phyloP scores from a whole-genome alignment of 768 basidiomycete species.

The Gautieria morchelliformis region DNA sequence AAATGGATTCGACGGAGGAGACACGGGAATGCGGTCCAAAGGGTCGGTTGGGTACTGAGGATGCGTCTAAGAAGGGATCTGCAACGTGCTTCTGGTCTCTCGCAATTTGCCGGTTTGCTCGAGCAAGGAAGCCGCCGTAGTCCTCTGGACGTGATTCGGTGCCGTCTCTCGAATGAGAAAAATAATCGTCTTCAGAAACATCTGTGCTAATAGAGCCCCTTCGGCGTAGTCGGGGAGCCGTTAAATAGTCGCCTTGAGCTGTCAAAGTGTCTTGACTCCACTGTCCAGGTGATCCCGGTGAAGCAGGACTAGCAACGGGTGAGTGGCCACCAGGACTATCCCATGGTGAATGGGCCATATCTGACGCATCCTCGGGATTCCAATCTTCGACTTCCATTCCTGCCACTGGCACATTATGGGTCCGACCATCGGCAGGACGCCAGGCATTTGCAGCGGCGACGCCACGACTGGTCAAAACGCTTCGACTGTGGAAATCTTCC shows the following conservation, averaged over 20 bases:
- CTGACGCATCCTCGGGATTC: slow-evolving; percentile 63
- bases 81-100: slow-evolving; percentile 68
- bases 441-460: slow-evolving; percentile 68
- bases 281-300: slow-evolving; percentile 49
- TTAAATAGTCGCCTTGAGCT: slow-evolving; percentile 28
- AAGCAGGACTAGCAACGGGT: background rate
- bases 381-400: slow-evolving; percentile 70
- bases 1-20: slow-evolving; percentile 85
- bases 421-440: slow-evolving; percentile 48
- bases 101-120: slow-evolving; percentile 76
- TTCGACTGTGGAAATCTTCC: slow-evolving; percentile 90
- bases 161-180: slow-evolving; percentile 32
- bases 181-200: slow-evolving; percentile 52
- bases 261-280: slow-evolving; percentile 55
- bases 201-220: slow-evolving; percentile 30
- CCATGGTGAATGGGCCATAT: slow-evolving; percentile 45
- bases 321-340: slow-evolving; percentile 1
- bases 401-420: slow-evolving; percentile 17
- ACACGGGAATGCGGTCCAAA: slow-evolving; percentile 75
- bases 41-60: slow-evolving; percentile 46
- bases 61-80: slow-evolving; percentile 77
- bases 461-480: slow-evolving; percentile 61
- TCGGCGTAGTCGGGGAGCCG: slow-evolving; percentile 26
- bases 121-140: slow-evolving; percentile 74
- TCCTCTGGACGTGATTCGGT: slow-evolving; percentile 27